Percentiles rank a stretch among this genome's conserved stretches.
These are phyloP conservation scores for Trifolium subterraneum DNA, from an alignment of 306 rosid genomes.

Conservation along the genomic window DNA sequence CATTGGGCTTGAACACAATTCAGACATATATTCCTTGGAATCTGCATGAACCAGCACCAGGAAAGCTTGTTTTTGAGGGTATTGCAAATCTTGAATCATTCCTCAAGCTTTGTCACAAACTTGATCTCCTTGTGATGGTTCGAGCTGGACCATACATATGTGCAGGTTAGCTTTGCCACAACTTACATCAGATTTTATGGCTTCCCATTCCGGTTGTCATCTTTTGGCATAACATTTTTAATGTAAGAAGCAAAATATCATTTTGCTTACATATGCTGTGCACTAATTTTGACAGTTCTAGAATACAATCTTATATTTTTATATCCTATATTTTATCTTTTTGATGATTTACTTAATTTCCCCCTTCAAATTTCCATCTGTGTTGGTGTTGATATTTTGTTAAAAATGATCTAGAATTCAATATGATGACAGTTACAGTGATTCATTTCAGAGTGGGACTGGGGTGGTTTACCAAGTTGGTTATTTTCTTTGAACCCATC, in stretches of 20 bases:
- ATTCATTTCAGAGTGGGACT: conserved; percentile 90
- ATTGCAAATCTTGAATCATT: conserved; percentile 74
- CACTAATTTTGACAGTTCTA: conserved; percentile 29
- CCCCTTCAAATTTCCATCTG: conserved; percentile 9
- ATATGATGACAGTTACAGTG: conserved; percentile 32
- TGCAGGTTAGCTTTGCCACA: conserved; percentile 61
- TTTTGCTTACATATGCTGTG: conserved; percentile 19
- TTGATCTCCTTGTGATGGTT: conserved; percentile 76
- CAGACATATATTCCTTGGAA: conserved; percentile 97
- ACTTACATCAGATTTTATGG: conserved; percentile 19
- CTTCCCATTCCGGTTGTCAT: background rate
- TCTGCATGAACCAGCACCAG: conserved; percentile 83
- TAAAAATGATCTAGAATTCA: conserved; percentile 32
- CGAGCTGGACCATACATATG: conserved; percentile 94
- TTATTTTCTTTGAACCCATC: conserved; percentile 68
- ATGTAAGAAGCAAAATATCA: conserved; percentile 14
- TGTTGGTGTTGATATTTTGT: conserved; percentile 34
- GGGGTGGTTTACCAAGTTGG: conserved; percentile 97
- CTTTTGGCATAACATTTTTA: conserved; percentile 32
- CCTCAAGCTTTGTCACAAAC: conserved; percentile 85
- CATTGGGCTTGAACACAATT: conserved; percentile 90
- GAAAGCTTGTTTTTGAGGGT: conserved; percentile 71
- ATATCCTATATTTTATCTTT: conserved; percentile 23
- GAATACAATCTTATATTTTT: conserved; percentile 9
- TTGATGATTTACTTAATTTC: background rate